A percentile compares a stretch with the other conserved stretches of the same genome.
Conservation (phyloP, 2,329 filamentous ascomycete species). For the Ceratocystis huliohia region DNA sequence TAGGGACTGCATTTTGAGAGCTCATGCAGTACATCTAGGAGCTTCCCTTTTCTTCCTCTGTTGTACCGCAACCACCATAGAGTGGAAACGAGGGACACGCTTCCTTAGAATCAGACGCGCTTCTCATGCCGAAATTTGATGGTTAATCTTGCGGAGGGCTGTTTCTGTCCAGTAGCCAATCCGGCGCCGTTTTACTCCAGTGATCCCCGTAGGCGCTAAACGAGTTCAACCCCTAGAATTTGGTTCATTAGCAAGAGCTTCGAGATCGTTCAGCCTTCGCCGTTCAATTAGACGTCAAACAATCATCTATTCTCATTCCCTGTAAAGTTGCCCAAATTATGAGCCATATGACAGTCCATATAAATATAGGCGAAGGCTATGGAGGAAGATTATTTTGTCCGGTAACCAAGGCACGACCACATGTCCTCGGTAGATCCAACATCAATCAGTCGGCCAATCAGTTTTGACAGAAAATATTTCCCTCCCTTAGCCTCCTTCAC, state of each 20-base stretch:
- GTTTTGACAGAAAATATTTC: not conserved
- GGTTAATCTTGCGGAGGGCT: not conserved
- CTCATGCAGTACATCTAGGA: too few species aligned
- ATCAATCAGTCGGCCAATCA: too few species aligned
- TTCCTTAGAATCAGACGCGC: not conserved
- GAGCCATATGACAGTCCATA: too few species aligned
- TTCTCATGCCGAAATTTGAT: not conserved
- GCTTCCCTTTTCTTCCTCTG: too few species aligned
- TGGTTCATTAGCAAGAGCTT: not conserved
- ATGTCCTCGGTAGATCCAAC: too few species aligned
- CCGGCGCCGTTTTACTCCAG: not conserved
- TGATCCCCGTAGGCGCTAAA: not conserved
- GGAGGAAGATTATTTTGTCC: not conserved
- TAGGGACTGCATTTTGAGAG: too few species aligned
- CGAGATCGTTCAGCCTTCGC: not conserved
- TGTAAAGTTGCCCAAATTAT: too few species aligned
- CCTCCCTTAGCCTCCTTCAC: not conserved
- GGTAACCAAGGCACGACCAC: too few species aligned
- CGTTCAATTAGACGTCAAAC: not conserved
- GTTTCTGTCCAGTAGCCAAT: not conserved
- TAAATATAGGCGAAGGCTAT: too few species aligned
- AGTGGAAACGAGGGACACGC: too few species aligned
- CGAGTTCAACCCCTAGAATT: not conserved
- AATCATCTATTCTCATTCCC: too few species aligned
- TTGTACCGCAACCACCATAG: too few species aligned